Evolutionary conservation across 2,329 filamentous ascomycete species (phyloP), one percentile per base, ranked within the genome.

Genomic region (Ambrosiella cleistominuta): DNA sequence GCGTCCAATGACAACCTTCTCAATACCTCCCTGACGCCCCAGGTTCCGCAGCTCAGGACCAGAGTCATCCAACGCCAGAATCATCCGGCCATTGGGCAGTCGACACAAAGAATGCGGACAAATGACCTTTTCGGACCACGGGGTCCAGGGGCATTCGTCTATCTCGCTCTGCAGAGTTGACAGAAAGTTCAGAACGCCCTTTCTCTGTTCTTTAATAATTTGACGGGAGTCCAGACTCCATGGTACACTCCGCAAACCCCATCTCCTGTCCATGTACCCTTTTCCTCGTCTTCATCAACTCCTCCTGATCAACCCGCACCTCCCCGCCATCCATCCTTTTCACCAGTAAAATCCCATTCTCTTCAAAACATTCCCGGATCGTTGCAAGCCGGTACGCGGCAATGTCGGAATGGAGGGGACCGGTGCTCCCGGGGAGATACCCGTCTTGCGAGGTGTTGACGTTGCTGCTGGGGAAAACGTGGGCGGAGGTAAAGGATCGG

Each of bases 381-480:
- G 90, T 93, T 5, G 85, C 89, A 40, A 87, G 70, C n/a, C 89
- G 76, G 66, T 96, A 96, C 2, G 81, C 77, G 0, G 74, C 71
- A 0, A 81, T 81, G 67, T 96, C 90, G 9, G 74, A 68, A 64
- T 96, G 89, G 11, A 83, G 72, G 8, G 70, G 71, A 0, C 73
- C 69, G 36, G 80, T 73, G 13, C 75, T 74, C 0, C 67, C 64
- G 0, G 77, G 75, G 1, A 80, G 68, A 0, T 63, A 63, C 2
- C 86, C 89, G 64, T 97, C 91, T 65, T 95, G 88, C 17, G 79
- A 78, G 0, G 79, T 69, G 11, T 88, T 85, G 19, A 95, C 76
- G 65, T 89, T 89, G 5, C 93, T 93, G 39, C 93, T 93, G 0
- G 93, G 91, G 64, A 98, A 98, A 61, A 98, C 93, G 66, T 97